These are phyloP conservation scores for Lolium rigidum DNA, from an alignment of 176 grass and related monocot genomes.

Conservation along the genomic window DNA sequence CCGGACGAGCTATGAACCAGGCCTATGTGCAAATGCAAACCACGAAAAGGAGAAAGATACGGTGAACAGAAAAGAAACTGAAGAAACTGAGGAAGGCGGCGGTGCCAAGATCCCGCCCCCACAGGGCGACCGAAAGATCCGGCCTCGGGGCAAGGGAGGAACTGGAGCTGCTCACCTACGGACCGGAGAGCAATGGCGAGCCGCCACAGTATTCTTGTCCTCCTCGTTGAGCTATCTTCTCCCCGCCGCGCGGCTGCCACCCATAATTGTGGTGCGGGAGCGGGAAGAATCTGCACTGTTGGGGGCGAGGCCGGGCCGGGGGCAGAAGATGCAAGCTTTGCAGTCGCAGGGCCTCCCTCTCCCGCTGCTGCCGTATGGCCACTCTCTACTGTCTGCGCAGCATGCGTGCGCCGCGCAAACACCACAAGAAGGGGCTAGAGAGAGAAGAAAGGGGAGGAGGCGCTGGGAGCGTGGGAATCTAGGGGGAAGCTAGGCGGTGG, in stretches of 20 bases:
- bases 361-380: neutral
- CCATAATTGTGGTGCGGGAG: slow-evolving; percentile 50
- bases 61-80: neutral
- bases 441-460: neutral
- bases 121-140: slow-evolving; percentile 27
- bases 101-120: slow-evolving; percentile 32
- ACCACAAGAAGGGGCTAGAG: slow-evolving; percentile 15
- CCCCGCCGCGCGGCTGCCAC: neutral
- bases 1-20: neutral
- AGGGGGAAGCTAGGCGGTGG: slow-evolving; percentile 36
- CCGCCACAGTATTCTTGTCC: neutral
- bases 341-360: slow-evolving; percentile 38
- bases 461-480: slow-evolving; percentile 36
- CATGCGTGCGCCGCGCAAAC: slow-evolving; percentile 38
- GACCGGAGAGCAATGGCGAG: slow-evolving; percentile 46
- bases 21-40: slow-evolving; percentile 29
- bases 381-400: slow-evolving; percentile 30
- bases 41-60: slow-evolving; percentile 5
- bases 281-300: slow-evolving; percentile 71
- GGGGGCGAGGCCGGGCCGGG: slow-evolving; percentile 2
- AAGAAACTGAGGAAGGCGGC: slow-evolving; percentile 8
- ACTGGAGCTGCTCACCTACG: slow-evolving; percentile 35
- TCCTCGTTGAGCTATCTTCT: neutral
- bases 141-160: neutral
- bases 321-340: slow-evolving; percentile 51